Base-by-base conservation (phyloP, 345 rosid genomes). In the Odontarrhena argentea region DNA sequence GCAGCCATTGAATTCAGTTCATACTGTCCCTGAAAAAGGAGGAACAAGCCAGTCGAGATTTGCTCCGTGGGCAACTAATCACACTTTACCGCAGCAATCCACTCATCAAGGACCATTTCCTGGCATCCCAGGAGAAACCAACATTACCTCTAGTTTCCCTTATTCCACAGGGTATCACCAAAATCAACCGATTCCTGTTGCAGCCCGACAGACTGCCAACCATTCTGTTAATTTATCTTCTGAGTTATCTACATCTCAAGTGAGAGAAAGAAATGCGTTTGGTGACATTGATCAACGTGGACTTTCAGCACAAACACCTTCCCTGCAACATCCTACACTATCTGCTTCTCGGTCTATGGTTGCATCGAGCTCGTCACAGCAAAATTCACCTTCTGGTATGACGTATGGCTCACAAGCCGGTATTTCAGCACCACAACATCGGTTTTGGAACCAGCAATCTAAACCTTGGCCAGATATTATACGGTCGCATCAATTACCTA, bases 231-330 rank as follows among this genome's bases (percentile, higher is more conserved):
- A 61, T 67, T 45, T 51, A 53, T 51, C 80, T 75, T 64, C 63
- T 51, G 74, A 75, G 73, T 57, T 60, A 55, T 74, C 80, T 57
- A 40, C 65, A 42, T 60, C 74, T 40, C 83, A 64, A 26, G 54
- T 73, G 37, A 77, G 74, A 65, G 70, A 56, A 59, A 63, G 9
- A 3, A 76, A 73, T 9, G 67, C 74, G 65, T 62, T 73, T 22
- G 74, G 60, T 75, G 83, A 76, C 61, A 79, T 81, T 63, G 67
- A 55, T 74, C 80, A 67, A 74, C 73, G 59, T 47, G 73, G 79
- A 80, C 83, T 76, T 71, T 75, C 74, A 44, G 71, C 83, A 55
- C 63, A 67, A 13, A 81, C 69, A 53, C 60, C 71, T 60, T 57
- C 77, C 43, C 72, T 47, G 65, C 67, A 75, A 57, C 67, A 59